Conservation (phyloP, 768 basidiomycete species). For the Rhodotorula toruloides region DNA sequence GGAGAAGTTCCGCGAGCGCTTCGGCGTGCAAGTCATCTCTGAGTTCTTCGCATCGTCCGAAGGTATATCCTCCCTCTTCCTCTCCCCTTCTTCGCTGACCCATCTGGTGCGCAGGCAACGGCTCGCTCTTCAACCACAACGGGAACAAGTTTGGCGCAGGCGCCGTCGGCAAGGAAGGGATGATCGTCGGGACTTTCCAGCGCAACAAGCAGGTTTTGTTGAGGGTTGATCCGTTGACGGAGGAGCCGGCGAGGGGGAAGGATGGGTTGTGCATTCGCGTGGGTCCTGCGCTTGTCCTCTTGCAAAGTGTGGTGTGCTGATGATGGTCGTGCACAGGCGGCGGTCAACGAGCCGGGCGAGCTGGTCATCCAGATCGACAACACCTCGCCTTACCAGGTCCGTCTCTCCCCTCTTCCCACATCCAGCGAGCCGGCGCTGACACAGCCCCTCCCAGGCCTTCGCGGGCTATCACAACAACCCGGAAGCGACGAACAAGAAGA, state of each 20-base stretch:
- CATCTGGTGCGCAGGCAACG: background rate
- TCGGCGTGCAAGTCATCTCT: constrained; percentile 25
- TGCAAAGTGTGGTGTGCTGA: background rate
- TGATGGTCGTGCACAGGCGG: background rate
- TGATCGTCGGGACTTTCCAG: constrained; percentile 1
- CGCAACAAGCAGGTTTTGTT: constrained; percentile 25
- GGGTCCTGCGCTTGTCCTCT: background rate
- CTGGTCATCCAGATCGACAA: constrained; percentile 22
- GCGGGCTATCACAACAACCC: constrained; percentile 33
- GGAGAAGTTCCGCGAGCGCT: constrained; percentile 34
- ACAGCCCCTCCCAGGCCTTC: background rate
- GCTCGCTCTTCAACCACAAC: constrained; percentile 18
- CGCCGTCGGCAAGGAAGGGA: constrained; percentile 28
- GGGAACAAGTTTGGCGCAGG: constrained; percentile 23
- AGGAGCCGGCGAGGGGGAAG: constrained; percentile 26
- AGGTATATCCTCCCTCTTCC: constrained; percentile 3
- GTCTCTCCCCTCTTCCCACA: background rate
- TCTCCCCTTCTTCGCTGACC: background rate
- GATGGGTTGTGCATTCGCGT: constrained; percentile 19
- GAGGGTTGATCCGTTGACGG: constrained; percentile 29
- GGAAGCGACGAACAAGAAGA: constrained; percentile 35
- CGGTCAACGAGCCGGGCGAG: constrained; percentile 28
- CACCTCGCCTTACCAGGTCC: constrained; percentile 19
- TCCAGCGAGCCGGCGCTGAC: background rate
- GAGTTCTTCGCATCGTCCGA: constrained; percentile 36